phyloP scores from a whole-genome alignment of 202 grass and related monocot species.

The Brachypodium distachyon region DNA sequence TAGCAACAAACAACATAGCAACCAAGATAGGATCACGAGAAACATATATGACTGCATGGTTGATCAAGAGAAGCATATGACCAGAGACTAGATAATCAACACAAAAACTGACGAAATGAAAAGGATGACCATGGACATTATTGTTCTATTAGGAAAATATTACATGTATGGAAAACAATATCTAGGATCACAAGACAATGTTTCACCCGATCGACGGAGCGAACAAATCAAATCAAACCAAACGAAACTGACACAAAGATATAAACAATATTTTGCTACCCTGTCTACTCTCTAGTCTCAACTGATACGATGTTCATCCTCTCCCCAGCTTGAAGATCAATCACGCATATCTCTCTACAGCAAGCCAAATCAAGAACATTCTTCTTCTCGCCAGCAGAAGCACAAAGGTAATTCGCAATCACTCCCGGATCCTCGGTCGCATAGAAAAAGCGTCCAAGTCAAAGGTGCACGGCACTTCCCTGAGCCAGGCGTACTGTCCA shows the following conservation, averaged over 20 bases:
- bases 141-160: background rate
- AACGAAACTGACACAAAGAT: background rate
- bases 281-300: background rate
- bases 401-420: background rate
- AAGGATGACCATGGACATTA: background rate
- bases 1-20: too few species aligned
- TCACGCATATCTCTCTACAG: background rate
- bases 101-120: background rate
- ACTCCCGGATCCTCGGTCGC: background rate
- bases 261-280: background rate
- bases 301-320: too few species aligned
- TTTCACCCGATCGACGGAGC: background rate
- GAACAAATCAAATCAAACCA: background rate
- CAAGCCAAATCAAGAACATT: background rate
- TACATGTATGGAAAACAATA: background rate
- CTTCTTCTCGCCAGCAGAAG: background rate
- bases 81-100: background rate
- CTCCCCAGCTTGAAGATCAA: background rate
- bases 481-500: constrained; percentile 34
- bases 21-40: too few species aligned
- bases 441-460: background rate
- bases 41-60: background rate
- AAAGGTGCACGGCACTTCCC: constrained; percentile 1
- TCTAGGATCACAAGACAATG: background rate
- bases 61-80: background rate